A percentile compares a stretch with the other conserved stretches of the same genome.
Evolutionary conservation across 169 alveolate genomes (phyloP).

Genomic region (Perkinsus olseni): DNA sequence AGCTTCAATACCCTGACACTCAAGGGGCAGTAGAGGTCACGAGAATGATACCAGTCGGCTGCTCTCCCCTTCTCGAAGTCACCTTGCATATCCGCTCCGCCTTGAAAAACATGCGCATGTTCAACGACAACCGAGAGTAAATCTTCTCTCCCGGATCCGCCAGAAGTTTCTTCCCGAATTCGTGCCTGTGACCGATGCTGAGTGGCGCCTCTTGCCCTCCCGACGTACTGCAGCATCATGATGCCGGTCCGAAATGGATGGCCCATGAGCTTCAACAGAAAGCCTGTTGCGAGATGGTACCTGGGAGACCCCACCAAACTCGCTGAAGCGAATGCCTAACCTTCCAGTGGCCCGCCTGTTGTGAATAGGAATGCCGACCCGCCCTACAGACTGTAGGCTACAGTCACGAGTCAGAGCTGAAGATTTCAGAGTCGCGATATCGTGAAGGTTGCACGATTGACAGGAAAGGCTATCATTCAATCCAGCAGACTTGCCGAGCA

Average conservation of each 20-base stretch:
- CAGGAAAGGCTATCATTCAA: too few species aligned
- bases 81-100: conserved; percentile 79
- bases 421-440: too few species aligned
- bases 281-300: conserved; percentile 81
- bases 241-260: conserved; percentile 65
- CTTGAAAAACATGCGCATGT: conserved; percentile 76
- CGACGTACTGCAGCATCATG: background rate
- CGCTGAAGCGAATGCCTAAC: too few species aligned
- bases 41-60: too few species aligned
- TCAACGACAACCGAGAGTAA: conserved; percentile 89
- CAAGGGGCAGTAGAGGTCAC: too few species aligned
- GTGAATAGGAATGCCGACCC: too few species aligned
- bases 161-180: conserved; percentile 90
- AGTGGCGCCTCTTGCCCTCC: background rate
- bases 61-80: conserved; percentile 28
- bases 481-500: background rate
- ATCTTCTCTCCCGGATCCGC: conserved; percentile 85
- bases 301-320: conserved; percentile 45
- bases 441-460: too few species aligned
- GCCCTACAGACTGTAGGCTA: too few species aligned
- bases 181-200: conserved; percentile 39
- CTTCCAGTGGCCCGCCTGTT: too few species aligned
- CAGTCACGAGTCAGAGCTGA: too few species aligned
- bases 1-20: too few species aligned
- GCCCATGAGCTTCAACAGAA: conserved; percentile 85